Base-by-base conservation (phyloP, 345 rosid species). In the Populus pruinosa region DNA sequence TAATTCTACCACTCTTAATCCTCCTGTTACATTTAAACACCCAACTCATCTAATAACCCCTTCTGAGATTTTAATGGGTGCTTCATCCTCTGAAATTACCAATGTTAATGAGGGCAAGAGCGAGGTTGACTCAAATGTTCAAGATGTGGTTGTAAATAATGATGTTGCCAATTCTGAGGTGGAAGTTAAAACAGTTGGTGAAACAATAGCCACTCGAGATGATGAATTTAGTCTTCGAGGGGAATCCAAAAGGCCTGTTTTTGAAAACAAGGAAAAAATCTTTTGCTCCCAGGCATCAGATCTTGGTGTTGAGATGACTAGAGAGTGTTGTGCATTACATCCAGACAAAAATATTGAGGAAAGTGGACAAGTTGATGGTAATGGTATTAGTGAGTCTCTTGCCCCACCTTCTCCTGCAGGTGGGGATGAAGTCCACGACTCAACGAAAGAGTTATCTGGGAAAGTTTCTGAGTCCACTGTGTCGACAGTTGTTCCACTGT, bases 31-130 rank as follows among this genome's bases (percentile, higher is more conserved):
- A 71, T 93, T 89, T 80, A 91, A 88, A 79, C 95, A 82, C 74
- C 97, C 97, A 74, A 88, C 97, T 77, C 98, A 90, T 86, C 84
- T 92, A 74, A 83, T 94, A 79, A 94, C 97, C 75, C 98, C 96
- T 31, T 87, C 94, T 36, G 96, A 94, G 84, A 86, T 94, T 69
- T 71, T 91, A 80, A 85, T 84, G 92, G 88, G 89, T 11, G 83
- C 82, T 80, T 79, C 93, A 16, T 86, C 96, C n/a, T 77, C 94
- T 75, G 92, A 89, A 76, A 76, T 82, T 64, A 78, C 85, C 71
- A 83, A 77, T 78, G 78, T 80, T 73, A 83, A 78, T 43, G 87
- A 83, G 75, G 83, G 81, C 66, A 87, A 81, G 81, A 80, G 79
- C 36, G 88, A 83, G 70, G 88, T 76, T 67, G 91, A 89, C 76